Conservation (phyloP, 352 stramenopile species). For the Plasmopara muralis region DNA sequence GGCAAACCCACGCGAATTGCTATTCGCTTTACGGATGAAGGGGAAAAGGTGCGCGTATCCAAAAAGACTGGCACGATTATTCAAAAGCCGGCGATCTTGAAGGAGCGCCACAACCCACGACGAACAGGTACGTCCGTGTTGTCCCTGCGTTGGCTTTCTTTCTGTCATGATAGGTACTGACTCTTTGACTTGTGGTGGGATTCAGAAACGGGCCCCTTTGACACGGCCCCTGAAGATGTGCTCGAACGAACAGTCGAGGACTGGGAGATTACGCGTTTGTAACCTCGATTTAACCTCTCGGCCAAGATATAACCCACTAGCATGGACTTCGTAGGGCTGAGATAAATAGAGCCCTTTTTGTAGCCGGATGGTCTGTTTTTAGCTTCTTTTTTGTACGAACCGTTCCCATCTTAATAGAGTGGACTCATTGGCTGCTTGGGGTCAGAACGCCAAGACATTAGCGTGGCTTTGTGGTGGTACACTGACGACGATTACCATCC, state of each 20-base stretch:
- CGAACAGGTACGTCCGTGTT: slow-evolving; percentile 48
- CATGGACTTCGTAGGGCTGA: background rate
- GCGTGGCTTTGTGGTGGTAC: slow-evolving; percentile 18
- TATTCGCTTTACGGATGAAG: slow-evolving; percentile 87
- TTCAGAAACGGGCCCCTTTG: slow-evolving; percentile 71
- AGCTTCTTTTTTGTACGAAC: slow-evolving; percentile 2
- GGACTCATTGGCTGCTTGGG: slow-evolving; percentile 15
- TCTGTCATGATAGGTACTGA: background rate
- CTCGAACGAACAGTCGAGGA: slow-evolving; percentile 73
- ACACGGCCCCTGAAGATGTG: slow-evolving; percentile 72
- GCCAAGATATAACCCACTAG: too few relatives aligned
- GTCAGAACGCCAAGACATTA: slow-evolving; percentile 18
- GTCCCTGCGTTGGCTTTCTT: background rate
- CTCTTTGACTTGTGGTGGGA: too few relatives aligned
- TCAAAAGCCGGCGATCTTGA: slow-evolving; percentile 88
- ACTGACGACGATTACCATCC: slow-evolving; percentile 2
- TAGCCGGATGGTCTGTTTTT: slow-evolving; percentile 10
- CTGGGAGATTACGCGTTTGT: slow-evolving; percentile 67
- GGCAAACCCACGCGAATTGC: slow-evolving; percentile 69
- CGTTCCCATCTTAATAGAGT: background rate
- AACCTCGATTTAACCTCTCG: slow-evolving; percentile 8
- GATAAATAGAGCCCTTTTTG: background rate
- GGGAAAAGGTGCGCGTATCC: slow-evolving; percentile 92
- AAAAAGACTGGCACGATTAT: slow-evolving; percentile 95
- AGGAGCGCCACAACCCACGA: slow-evolving; percentile 78